These are phyloP conservation scores for Cladophialophora bantiana DNA, from an alignment of 2,329 filamentous ascomycete species.

Conservation along the genomic window DNA sequence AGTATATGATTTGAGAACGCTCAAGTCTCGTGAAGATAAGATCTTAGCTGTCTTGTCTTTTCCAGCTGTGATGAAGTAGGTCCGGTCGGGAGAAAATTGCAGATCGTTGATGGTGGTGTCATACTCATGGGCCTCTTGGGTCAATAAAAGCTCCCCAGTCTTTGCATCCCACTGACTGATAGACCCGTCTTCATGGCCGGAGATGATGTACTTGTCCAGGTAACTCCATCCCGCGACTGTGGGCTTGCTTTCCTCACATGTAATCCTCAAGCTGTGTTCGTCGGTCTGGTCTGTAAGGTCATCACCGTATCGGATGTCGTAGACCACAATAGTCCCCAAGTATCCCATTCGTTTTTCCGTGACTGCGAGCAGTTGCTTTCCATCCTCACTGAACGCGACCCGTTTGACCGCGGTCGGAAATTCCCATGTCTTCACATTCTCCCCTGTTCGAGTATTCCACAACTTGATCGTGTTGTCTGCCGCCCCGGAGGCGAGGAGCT, in stretches of 20 bases:
- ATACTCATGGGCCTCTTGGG: constrained; percentile 83
- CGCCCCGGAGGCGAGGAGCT: constrained; percentile 90
- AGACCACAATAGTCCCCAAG: constrained; percentile 89
- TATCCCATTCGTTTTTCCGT: constrained; percentile 99
- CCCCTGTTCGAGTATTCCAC: constrained; percentile 94
- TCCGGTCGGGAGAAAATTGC: constrained; percentile 91
- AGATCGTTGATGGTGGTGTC: constrained; percentile 86
- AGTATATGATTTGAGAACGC: constrained; percentile 89
- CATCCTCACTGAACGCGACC: constrained; percentile 96
- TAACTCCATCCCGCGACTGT: constrained; percentile 98
- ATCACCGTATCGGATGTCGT: constrained; percentile 85
- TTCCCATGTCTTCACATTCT: constrained; percentile 95
- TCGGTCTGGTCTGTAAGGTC: constrained; percentile 78
- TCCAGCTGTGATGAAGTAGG: constrained; percentile 97
- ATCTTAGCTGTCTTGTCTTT: constrained; percentile 99
- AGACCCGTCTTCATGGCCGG: constrained; percentile 94
- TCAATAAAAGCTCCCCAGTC: constrained; percentile 82
- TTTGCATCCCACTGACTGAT: constrained; percentile 92
- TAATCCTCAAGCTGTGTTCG: constrained; percentile 84
- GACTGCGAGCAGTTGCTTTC: constrained; percentile 85
- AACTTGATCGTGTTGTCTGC: constrained; percentile 98
- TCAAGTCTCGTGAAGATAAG: constrained; percentile 82
- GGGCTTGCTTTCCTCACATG: constrained; percentile 94
- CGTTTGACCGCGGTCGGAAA: constrained; percentile 97
- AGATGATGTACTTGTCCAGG: constrained; percentile 93